These are phyloP conservation scores for Monilinia laxa DNA, from an alignment of 2,329 filamentous ascomycete species.

Conservation along the genomic window DNA sequence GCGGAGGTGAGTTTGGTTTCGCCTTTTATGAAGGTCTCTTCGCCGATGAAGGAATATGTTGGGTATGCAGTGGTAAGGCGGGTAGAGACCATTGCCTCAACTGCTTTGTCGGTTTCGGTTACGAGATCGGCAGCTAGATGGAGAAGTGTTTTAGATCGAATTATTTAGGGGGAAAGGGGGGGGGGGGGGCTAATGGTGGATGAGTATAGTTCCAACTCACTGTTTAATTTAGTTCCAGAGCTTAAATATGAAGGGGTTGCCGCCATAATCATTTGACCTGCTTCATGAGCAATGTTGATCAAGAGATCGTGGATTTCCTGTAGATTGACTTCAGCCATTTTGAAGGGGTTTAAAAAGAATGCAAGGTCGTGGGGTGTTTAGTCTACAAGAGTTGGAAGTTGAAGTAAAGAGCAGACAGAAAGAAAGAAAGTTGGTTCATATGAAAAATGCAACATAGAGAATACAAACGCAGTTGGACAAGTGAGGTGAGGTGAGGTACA, in stretches of 20 bases:
- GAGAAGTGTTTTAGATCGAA: slow-evolving; percentile 13
- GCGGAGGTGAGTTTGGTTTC: slow-evolving; percentile 57
- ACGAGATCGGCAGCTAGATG: slow-evolving; percentile 63
- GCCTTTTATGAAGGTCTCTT: slow-evolving; percentile 73
- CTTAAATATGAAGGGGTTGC: slow-evolving; percentile 59
- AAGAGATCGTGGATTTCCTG: slow-evolving; percentile 62
- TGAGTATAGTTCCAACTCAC: slow-evolving; percentile 38
- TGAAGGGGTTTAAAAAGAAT: background rate
- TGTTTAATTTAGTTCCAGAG: slow-evolving; percentile 64
- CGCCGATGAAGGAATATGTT: slow-evolving; percentile 64
- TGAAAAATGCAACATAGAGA: background rate
- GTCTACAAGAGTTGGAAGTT: background rate
- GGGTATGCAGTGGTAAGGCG: slow-evolving; percentile 56
- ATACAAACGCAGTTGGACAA: background rate
- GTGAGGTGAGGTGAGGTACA: background rate
- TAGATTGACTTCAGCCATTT: slow-evolving; percentile 58
- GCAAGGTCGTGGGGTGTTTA: background rate
- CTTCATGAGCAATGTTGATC: slow-evolving; percentile 59
- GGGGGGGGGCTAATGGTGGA: slow-evolving; percentile 8
- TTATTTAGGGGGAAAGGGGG: background rate
- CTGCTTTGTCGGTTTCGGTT: slow-evolving; percentile 65
- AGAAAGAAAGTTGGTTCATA: background rate
- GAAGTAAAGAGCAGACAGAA: background rate
- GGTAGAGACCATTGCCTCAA: slow-evolving; percentile 60
- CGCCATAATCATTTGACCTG: slow-evolving; percentile 62